A percentile compares a stretch with the other conserved stretches of the same genome.
phyloP scores from a whole-genome alignment of 2,329 filamentous ascomycete species.

The Huntiella omanensis region DNA sequence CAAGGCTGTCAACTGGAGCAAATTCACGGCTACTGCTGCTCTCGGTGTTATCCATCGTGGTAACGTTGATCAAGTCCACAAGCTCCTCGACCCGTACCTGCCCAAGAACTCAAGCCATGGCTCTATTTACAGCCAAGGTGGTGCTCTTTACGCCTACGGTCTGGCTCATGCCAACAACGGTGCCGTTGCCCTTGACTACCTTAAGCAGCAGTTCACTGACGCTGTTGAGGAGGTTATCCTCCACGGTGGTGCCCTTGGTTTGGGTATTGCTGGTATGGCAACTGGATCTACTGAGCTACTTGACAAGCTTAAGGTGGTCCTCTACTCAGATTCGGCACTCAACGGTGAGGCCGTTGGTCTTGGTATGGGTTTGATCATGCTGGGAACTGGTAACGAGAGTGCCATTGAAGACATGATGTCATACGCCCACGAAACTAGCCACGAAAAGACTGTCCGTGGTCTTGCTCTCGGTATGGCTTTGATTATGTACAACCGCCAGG shows the following conservation, averaged over 20 bases:
- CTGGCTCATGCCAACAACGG: conserved; percentile 96
- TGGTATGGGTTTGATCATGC: conserved; percentile 93
- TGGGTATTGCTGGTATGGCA: conserved; percentile 95
- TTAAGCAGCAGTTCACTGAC: conserved; percentile 54
- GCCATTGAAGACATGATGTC: conserved; percentile 93
- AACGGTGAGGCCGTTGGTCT: conserved; percentile 94
- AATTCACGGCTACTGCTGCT: conserved; percentile 93
- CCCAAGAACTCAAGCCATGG: conserved; percentile 60
- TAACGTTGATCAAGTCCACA: conserved; percentile 81
- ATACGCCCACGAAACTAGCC: conserved; percentile 92
- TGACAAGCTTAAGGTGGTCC: conserved; percentile 70
- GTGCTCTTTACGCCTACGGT: conserved; percentile 86
- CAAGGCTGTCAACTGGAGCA: conserved; percentile 98
- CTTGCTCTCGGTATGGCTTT: conserved; percentile 91
- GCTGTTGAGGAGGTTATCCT: conserved; percentile 86
- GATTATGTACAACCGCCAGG: conserved; percentile 94
- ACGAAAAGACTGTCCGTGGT: conserved; percentile 96
- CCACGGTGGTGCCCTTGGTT: conserved; percentile 83
- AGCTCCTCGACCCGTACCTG: conserved; percentile 85
- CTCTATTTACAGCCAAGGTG: conserved; percentile 89
- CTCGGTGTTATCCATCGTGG: conserved; percentile 92
- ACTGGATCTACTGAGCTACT: conserved; percentile 82
- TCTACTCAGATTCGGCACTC: conserved; percentile 86
- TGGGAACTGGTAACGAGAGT: conserved; percentile 89
- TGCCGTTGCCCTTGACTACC: conserved; percentile 67